phyloP scores from a whole-genome alignment of 2,329 filamentous ascomycete genomes.

The Colletotrichum sp. region DNA sequence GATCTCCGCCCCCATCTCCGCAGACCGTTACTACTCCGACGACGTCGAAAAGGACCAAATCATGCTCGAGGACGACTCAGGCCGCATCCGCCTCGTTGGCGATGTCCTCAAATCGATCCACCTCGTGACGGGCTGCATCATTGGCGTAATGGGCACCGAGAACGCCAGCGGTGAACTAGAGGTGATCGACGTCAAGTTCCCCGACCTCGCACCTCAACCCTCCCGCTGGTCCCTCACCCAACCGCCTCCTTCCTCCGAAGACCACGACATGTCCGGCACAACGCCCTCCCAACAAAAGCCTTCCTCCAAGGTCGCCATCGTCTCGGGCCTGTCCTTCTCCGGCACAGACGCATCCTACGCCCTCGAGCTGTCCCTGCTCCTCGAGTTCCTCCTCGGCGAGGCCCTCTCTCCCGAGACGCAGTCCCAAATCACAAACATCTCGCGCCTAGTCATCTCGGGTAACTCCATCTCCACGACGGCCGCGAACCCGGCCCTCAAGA shows the following conservation, averaged over 20 bases:
- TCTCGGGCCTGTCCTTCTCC: slow-evolving; percentile 87
- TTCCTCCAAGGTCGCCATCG: slow-evolving; percentile 73
- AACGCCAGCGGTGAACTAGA: slow-evolving; percentile 92
- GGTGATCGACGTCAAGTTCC: slow-evolving; percentile 86
- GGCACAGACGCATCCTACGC: slow-evolving; percentile 75
- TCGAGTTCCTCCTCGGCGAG: slow-evolving; percentile 90
- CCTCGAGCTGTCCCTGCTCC: slow-evolving; percentile 76
- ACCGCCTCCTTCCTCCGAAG: slow-evolving; percentile 43
- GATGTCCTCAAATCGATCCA: slow-evolving; percentile 69
- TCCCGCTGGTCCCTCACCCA: slow-evolving; percentile 75
- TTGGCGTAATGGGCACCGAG: slow-evolving; percentile 94
- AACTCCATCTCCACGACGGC: slow-evolving; percentile 74
- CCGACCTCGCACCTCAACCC: slow-evolving; percentile 84
- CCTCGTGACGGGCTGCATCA: slow-evolving; percentile 90
- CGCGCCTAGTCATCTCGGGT: slow-evolving; percentile 87
- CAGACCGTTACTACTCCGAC: slow-evolving; percentile 76
- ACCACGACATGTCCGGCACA: slow-evolving; percentile 63
- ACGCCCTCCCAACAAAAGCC: slow-evolving; percentile 27
- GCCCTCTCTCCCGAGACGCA: slow-evolving; percentile 67
- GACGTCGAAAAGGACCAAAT: slow-evolving; percentile 64
- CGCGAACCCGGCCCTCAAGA: slow-evolving; percentile 51
- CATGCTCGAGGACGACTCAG: slow-evolving; percentile 96
- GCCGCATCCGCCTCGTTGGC: slow-evolving; percentile 81
- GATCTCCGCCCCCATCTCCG: slow-evolving; percentile 81
- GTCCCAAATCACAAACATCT: slow-evolving; percentile 69